These are phyloP conservation scores for Penicillium herquei DNA, from an alignment of 495 filamentous ascomycete species.

Conservation along the genomic window DNA sequence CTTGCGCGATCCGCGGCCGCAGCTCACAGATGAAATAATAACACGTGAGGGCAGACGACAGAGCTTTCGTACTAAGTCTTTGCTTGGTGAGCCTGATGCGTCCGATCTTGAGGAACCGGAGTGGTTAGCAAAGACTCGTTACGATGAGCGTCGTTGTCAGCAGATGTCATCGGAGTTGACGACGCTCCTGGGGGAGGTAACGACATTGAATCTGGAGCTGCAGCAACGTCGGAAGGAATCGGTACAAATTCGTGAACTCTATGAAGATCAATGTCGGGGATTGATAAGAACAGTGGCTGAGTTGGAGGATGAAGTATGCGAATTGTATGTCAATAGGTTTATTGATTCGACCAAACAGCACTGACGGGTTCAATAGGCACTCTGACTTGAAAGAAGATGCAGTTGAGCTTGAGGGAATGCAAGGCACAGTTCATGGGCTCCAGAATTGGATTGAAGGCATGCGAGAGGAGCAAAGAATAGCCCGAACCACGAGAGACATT, in stretches of 20 bases:
- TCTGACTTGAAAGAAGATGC: constrained; percentile 33
- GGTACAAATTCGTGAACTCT: constrained; percentile 31
- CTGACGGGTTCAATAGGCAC: constrained; percentile 15
- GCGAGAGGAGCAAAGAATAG: constrained; percentile 21
- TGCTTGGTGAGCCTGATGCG: not conserved
- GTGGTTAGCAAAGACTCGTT: not conserved
- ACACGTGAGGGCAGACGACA: not conserved
- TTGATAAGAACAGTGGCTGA: constrained; percentile 25
- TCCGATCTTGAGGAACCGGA: not conserved
- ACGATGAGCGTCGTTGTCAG: not conserved
- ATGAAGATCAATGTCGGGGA: constrained; percentile 27
- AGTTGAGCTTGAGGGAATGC: constrained; percentile 36
- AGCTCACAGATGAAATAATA: constrained; percentile 18
- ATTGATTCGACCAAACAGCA: not conserved
- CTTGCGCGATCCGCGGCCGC: constrained; percentile 24
- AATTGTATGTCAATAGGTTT: constrained; percentile 24
- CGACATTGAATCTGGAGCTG: constrained; percentile 26
- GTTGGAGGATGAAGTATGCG: constrained; percentile 32
- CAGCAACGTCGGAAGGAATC: constrained; percentile 32
- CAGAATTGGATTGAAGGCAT: constrained; percentile 32
- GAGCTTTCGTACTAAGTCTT: not conserved
- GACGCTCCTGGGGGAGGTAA: constrained; percentile 25
- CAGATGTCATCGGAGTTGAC: constrained; percentile 20
- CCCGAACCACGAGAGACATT: not conserved
- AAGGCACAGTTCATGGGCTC: constrained; percentile 37